Evolutionary conservation across 208 protist species (phyloP).

Genomic region (Wallacemonas sp.): DNA sequence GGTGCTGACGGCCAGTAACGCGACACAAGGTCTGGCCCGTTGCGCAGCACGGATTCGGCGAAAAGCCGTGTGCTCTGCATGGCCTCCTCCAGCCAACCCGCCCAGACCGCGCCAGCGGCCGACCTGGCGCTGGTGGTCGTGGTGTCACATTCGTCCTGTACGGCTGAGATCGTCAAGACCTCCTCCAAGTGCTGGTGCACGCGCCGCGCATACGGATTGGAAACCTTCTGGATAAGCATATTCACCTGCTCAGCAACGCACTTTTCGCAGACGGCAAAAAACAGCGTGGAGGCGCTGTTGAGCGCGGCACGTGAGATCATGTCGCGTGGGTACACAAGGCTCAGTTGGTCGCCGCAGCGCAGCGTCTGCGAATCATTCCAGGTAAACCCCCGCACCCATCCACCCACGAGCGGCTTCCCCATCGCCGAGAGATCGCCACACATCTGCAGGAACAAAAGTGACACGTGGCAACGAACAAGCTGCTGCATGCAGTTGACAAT

Average conservation of each 20-base stretch:
- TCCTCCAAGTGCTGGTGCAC: not conserved
- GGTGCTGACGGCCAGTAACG: not conserved
- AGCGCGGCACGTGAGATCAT: not conserved
- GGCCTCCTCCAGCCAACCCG: not conserved
- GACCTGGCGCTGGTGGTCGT: not conserved
- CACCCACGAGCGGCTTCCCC: conserved; percentile 1
- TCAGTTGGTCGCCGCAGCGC: not conserved
- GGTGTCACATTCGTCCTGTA: not conserved
- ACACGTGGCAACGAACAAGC: not conserved
- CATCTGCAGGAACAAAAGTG: not conserved
- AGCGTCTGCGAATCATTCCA: not conserved
- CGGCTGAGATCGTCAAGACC: not conserved
- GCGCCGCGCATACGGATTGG: not conserved
- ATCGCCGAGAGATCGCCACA: not conserved
- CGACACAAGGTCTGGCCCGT: not conserved
- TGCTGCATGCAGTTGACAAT: not conserved
- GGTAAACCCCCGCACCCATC: not conserved
- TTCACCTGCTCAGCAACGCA: not conserved
- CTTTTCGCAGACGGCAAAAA: not conserved
- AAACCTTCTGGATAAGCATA: not conserved
- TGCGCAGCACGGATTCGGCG: not conserved
- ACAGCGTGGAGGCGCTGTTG: not conserved
- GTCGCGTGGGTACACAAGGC: not conserved
- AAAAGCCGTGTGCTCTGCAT: not conserved
- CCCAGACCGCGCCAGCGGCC: not conserved